A percentile compares a stretch with the other conserved stretches of the same genome.
Conservation (phyloP, 345 rosid species). For the Euphorbia peplus region DNA sequence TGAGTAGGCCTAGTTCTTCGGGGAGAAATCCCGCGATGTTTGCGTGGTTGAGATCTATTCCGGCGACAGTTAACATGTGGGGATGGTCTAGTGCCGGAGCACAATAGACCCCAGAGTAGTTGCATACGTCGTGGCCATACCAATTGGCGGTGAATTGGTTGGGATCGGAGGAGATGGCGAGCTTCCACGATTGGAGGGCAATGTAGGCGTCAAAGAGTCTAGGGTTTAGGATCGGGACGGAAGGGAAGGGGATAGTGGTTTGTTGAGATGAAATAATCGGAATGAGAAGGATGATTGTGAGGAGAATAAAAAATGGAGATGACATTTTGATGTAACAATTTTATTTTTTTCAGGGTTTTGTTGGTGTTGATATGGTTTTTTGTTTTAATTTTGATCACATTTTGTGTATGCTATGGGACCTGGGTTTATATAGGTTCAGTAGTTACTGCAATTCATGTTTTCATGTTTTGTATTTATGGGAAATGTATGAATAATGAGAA, state of each 20-base stretch:
- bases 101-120: slow-evolving; percentile 79
- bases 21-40: slow-evolving; percentile 64
- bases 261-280: slow-evolving; percentile 26
- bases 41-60: slow-evolving; percentile 75
- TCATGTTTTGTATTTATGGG: no score
- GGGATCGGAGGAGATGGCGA: slow-evolving; percentile 64
- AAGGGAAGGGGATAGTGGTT: slow-evolving; percentile 9
- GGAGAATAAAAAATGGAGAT: slow-evolving; percentile 16
- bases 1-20: slow-evolving; percentile 63
- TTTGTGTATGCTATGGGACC: not conserved
- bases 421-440: not conserved
- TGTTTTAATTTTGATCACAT: no score
- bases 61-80: slow-evolving; percentile 56
- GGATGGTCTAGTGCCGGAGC: slow-evolving; percentile 60
- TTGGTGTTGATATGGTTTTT: not conserved
- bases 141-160: slow-evolving; percentile 58
- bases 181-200: slow-evolving; percentile 82
- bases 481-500: no score
- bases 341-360: not conserved
- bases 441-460: no score
- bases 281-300: slow-evolving; percentile 20
- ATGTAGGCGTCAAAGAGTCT: slow-evolving; percentile 55
- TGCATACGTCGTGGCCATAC: slow-evolving; percentile 87
- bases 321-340: not conserved
- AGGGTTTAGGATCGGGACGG: slow-evolving; percentile 40